A percentile compares a stretch with the other conserved stretches of the same genome.
Evolutionary conservation across 2,329 filamentous ascomycete genomes (phyloP).

Genomic region (Colletotrichum noveboracense): DNA sequence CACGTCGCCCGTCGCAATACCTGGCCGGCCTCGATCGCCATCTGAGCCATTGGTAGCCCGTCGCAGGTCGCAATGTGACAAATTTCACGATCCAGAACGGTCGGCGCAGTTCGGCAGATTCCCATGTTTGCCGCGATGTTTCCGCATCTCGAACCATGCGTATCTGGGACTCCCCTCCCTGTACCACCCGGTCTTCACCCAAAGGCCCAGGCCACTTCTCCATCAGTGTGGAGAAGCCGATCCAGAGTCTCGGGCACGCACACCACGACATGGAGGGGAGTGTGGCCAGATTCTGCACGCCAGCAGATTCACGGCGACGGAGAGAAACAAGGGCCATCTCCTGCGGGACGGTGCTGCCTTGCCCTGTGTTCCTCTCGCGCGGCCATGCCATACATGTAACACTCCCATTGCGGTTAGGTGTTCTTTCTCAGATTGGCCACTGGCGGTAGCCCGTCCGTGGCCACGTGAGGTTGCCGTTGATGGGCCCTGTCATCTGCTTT

Average conservation of each 20-base stretch:
- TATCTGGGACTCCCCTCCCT: too few species aligned
- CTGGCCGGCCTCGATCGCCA: neutral
- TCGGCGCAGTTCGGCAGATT: neutral
- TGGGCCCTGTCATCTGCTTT: neutral
- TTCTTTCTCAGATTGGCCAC: neutral
- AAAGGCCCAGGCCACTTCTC: too few species aligned
- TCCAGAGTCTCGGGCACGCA: neutral
- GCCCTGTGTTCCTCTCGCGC: neutral
- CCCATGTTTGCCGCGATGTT: neutral
- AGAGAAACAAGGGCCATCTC: neutral
- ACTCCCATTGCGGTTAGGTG: too few species aligned
- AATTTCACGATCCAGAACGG: neutral
- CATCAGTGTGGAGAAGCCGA: too few species aligned
- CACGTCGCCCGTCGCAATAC: neutral
- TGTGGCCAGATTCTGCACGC: neutral
- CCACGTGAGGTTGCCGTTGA: neutral
- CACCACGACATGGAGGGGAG: conserved; percentile 12
- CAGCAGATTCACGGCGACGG: too few species aligned
- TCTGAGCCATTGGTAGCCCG: neutral
- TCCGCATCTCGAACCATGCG: neutral
- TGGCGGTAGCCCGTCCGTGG: neutral
- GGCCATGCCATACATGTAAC: too few species aligned
- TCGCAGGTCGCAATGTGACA: neutral
- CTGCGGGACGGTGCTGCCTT: neutral
- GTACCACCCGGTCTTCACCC: too few species aligned